Evolutionary conservation across 305 asterid genomes (phyloP).

Genomic region (Nicotiana rustica): DNA sequence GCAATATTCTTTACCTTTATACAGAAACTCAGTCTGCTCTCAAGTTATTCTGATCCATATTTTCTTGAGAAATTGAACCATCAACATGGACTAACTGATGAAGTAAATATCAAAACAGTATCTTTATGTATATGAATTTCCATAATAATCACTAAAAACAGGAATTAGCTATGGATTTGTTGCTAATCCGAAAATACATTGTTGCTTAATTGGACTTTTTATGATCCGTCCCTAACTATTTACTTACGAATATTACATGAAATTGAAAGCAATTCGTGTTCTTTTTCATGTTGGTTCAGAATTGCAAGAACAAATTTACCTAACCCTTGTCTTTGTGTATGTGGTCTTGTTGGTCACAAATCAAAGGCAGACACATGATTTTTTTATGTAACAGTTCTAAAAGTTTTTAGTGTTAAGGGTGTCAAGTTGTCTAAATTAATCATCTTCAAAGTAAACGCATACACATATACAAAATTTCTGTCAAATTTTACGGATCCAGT

Average conservation of each 20-base stretch:
- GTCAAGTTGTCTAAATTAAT: no score
- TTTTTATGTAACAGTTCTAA: no score
- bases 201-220: no score
- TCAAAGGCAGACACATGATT: no score
- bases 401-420: no score
- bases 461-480: no score
- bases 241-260: neutral
- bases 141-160: no score
- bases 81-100: neutral
- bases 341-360: neutral
- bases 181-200: no score
- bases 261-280: neutral
- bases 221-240: no score
- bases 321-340: neutral
- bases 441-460: no score
- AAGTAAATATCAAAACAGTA: neutral
- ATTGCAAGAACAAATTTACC: neutral
- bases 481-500: no score
- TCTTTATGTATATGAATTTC: neutral
- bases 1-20: neutral
- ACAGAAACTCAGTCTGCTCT: neutral
- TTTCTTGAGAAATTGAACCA: constrained; percentile 26
- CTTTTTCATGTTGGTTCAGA: neutral
- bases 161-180: no score
- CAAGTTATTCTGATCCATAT: neutral